These are phyloP conservation scores for Pythium plurisporium DNA, from an alignment of 352 stramenopile species.

Conservation along the genomic window DNA sequence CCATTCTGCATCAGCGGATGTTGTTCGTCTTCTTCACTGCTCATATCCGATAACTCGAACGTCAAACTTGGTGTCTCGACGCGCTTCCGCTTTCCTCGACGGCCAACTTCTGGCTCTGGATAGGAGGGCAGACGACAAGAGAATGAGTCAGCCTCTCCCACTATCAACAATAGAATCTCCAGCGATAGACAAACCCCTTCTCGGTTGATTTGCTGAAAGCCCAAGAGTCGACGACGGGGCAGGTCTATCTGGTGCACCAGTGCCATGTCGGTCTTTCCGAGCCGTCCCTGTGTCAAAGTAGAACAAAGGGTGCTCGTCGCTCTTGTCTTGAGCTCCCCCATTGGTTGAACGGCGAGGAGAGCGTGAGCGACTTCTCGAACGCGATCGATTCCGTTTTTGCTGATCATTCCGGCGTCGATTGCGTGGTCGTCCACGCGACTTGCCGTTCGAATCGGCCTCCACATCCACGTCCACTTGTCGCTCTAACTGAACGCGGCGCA, in stretches of 20 bases:
- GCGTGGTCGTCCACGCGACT: background rate
- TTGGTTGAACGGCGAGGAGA: background rate
- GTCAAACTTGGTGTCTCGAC: background rate
- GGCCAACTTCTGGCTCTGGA: background rate
- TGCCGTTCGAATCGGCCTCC: background rate
- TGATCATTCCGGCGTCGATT: constrained; percentile 8
- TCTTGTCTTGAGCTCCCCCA: background rate
- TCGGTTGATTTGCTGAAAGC: background rate
- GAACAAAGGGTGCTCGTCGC: constrained; percentile 3
- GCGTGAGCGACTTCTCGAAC: constrained; percentile 12
- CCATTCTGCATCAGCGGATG: constrained; percentile 4
- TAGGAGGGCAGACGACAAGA: too few species aligned
- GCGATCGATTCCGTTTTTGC: constrained; percentile 7
- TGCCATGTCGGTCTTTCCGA: background rate
- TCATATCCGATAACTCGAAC: constrained; percentile 24
- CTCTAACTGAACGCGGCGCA: constrained; percentile 11
- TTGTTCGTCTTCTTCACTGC: constrained; percentile 24
- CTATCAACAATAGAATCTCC: too few species aligned
- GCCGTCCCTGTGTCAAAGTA: constrained; percentile 7
- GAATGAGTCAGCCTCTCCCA: too few species aligned
- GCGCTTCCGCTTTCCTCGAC: constrained; percentile 11
- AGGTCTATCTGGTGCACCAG: background rate
- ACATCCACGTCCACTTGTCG: constrained; percentile 8
- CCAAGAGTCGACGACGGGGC: too few species aligned
- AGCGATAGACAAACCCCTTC: constrained; percentile 1